Percentiles rank a stretch among this genome's conserved stretches.
phyloP scores from a whole-genome alignment of 345 rosid species.

The Lagerstroemia speciosa region DNA sequence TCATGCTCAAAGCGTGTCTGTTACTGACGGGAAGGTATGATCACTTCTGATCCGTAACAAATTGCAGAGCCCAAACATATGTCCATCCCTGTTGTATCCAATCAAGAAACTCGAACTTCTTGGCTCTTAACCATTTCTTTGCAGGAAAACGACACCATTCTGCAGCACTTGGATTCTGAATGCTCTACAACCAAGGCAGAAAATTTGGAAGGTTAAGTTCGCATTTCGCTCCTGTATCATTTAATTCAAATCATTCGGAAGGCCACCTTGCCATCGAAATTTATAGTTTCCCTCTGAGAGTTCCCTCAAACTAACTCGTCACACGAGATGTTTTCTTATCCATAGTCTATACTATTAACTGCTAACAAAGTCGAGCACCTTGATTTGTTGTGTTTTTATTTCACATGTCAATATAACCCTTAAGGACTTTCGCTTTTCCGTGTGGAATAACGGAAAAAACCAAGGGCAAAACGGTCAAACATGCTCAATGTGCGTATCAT shows the following conservation, averaged over 20 bases:
- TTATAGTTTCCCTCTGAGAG: background rate
- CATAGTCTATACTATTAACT: too few species aligned
- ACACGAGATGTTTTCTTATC: too few species aligned
- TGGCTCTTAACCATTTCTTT: background rate
- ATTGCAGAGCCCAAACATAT: background rate
- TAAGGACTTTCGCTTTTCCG: too few species aligned
- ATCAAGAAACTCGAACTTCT: background rate
- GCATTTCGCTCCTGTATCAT: background rate
- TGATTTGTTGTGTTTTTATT: too few species aligned
- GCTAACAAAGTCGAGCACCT: too few species aligned
- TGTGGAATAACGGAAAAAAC: too few species aligned
- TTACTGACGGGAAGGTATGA: constrained; percentile 24
- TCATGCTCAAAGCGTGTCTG: constrained; percentile 18
- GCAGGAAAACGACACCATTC: constrained; percentile 25
- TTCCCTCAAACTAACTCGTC: too few species aligned
- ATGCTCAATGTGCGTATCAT: too few species aligned
- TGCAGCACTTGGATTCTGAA: constrained; percentile 36
- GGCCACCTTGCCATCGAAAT: background rate
- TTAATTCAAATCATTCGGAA: background rate
- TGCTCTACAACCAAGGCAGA: constrained; percentile 40
- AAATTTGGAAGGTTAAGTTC: constrained; percentile 12
- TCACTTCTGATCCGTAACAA: background rate
- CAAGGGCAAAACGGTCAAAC: too few species aligned
- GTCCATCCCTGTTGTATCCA: too few species aligned
- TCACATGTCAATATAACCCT: too few species aligned